phyloP scores from a whole-genome alignment of 2,329 filamentous ascomycete species.

The Shiraia sp. region DNA sequence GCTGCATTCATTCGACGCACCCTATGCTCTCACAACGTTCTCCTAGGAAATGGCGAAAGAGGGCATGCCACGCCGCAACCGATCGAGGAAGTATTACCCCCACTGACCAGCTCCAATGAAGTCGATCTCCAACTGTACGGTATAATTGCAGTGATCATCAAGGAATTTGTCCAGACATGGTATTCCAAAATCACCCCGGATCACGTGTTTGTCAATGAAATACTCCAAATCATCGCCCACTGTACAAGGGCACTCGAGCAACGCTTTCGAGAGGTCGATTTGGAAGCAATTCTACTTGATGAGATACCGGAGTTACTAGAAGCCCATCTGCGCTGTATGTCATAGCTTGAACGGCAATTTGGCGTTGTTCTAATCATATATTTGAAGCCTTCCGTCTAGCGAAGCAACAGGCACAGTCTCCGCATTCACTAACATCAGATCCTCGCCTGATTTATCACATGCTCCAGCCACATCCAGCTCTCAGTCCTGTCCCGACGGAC shows the following conservation, averaged over 20 bases:
- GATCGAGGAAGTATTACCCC: conserved; percentile 82
- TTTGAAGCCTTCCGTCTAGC: conserved; percentile 72
- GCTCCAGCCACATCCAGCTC: conserved; percentile 76
- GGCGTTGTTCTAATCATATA: conserved; percentile 27
- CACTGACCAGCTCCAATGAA: conserved; percentile 91
- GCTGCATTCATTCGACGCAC: conserved; percentile 78
- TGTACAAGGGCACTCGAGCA: conserved; percentile 87
- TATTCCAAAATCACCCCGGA: conserved; percentile 92
- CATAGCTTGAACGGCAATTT: conserved; percentile 24
- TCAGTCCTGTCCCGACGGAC: conserved; percentile 73
- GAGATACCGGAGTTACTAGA: conserved; percentile 83
- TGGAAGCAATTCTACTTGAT: conserved; percentile 81
- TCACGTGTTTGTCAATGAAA: conserved; percentile 82
- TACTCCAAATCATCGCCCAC: conserved; percentile 89
- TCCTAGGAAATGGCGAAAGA: conserved; percentile 55
- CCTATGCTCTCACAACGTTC: conserved; percentile 70
- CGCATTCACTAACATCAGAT: conserved; percentile 64
- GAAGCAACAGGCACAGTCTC: conserved; percentile 58
- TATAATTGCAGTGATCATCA: conserved; percentile 83
- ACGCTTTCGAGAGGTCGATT: conserved; percentile 77
- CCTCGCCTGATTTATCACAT: conserved; percentile 78
- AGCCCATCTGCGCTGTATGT: conserved; percentile 75
- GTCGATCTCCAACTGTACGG: conserved; percentile 93
- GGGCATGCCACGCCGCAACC: conserved; percentile 63
- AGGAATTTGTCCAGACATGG: conserved; percentile 91